phyloP scores from a whole-genome alignment of 345 rosid species.

The rapeseed (Brassica napus) region Da-Ae NC_063442.1:35604501-35605000 shows the following conservation, averaged over 20 bases:
- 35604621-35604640: conserved; percentile 72
- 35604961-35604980: conserved; percentile 50
- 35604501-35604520: conserved; percentile 59
- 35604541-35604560: conserved; percentile 48
- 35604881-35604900: conserved; percentile 79
- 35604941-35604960: conserved; percentile 52
- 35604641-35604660: conserved; percentile 69
- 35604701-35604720: conserved; percentile 67
- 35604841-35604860: conserved; percentile 49
- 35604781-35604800: conserved; percentile 64
- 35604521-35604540: conserved; percentile 44
- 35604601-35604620: conserved; percentile 59
- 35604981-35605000: conserved; percentile 50
- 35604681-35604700: conserved; percentile 50
- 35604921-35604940: conserved; percentile 75
- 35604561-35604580: conserved; percentile 25
- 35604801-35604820: conserved; percentile 80
- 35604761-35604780: conserved; percentile 70
- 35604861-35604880: conserved; percentile 70
- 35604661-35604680: conserved; percentile 61
- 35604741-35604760: conserved; percentile 66
- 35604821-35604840: conserved; percentile 40
- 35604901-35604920: conserved; percentile 76
- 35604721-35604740: conserved; percentile 60
- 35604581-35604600: conserved; percentile 52